Base-by-base conservation (phyloP, 306 rosid genomes). In the Luffa aegyptiaca region DNA sequence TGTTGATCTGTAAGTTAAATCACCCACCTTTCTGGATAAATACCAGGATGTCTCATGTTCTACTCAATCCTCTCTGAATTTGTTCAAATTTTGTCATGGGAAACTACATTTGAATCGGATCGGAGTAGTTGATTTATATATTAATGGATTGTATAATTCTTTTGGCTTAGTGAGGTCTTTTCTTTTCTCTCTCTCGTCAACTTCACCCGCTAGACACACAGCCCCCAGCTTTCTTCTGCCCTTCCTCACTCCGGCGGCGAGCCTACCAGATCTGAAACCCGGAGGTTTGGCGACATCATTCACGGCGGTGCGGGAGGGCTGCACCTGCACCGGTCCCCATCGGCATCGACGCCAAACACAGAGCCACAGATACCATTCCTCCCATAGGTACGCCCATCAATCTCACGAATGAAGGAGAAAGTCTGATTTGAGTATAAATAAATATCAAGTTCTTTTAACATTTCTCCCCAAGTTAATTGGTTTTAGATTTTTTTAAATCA, bases 21-120 rank as follows among this genome's bases (percentile, higher is more conserved):
- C n/a, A 5, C 17, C 41, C 9, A 74, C 63, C 78, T 52, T 49
- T 52, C 78, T 33, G n/a, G 63, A 74, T 36, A 48, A 48, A 46
- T 73, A 13, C 37, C 46, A 45, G 76, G 76, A 46, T 11, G 57
- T 71, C 18, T 63, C 39, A 21, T 71, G 76, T 71, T 66, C 20
- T 73, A 52, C 13, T 51, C 13, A 8, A 51, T 49, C 62, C 49
- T 65, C 62, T 45, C n/a, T n/a, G 33, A 73, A 73, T 74, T 74
- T 33, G 78, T 74, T 74, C 59, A 74, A 74, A 74, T 74, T 74
- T 74, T 74, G 62, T 35, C 78, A 3, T 51, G 63, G 62, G 10
- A 46, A 69, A 14, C 61, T 51, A 49, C 62, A 45, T 74, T 48
- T n/a, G n/a, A n/a, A n/a, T n/a, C 3, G 45, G 51, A 33, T 71